Conservation (phyloP, 805 yeast species). For the Hyphopichia homilentoma region DNA sequence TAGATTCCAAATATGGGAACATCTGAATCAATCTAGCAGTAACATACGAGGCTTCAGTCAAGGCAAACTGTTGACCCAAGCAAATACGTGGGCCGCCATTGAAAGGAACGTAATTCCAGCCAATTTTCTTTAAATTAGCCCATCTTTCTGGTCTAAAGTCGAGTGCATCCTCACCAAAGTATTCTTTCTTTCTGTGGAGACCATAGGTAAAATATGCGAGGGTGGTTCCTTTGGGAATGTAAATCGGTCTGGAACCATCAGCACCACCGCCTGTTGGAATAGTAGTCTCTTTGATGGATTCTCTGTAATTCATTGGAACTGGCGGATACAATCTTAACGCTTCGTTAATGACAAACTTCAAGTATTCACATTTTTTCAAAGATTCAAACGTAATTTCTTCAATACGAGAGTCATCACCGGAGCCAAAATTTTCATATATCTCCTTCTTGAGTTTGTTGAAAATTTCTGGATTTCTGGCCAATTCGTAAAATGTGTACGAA, state of each 20-base stretch:
- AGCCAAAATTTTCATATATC: conserved; percentile 27
- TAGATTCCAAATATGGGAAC: conserved; percentile 17
- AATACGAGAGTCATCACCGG: conserved; percentile 24
- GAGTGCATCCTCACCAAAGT: conserved; percentile 43
- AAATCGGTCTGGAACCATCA: conserved; percentile 12
- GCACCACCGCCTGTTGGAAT: conserved; percentile 22
- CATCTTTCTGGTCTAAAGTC: conserved; percentile 49
- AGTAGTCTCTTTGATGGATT: conserved; percentile 17
- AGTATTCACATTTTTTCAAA: conserved; percentile 37
- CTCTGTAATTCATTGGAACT: conserved; percentile 20
- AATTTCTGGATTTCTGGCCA: conserved; percentile 29
- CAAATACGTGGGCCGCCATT: conserved; percentile 57
- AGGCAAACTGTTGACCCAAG: conserved; percentile 54
- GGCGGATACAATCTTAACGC: conserved; percentile 33
- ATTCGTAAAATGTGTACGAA: conserved; percentile 31
- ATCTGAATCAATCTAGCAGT: conserved; percentile 30
- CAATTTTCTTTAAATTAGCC: conserved; percentile 31
- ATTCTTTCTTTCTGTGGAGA: conserved; percentile 9
- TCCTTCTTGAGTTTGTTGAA: conserved; percentile 29
- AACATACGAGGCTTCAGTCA: conserved; percentile 47
- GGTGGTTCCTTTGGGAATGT: conserved; percentile 8
- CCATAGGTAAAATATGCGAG: conserved; percentile 9
- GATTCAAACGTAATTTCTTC: conserved; percentile 33
- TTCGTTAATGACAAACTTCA: conserved; percentile 36
- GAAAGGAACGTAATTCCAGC: conserved; percentile 51